Evolutionary conservation across 768 basidiomycete species (phyloP).

Genomic region (Inosperma sp.): DNA sequence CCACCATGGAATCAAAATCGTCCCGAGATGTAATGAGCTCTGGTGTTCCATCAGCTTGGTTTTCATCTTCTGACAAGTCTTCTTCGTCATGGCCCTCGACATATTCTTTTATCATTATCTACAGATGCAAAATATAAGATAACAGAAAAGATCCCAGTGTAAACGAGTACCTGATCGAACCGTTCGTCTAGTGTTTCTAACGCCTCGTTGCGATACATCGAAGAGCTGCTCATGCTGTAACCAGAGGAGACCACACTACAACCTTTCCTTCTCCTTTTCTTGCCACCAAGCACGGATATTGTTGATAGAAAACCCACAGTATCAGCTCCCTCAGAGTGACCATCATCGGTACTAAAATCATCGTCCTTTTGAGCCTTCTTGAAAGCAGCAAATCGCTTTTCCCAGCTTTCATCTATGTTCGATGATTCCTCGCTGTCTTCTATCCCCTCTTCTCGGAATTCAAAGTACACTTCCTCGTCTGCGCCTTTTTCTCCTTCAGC

Average conservation of each 20-base stretch:
- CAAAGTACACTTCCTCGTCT: conserved; percentile 60
- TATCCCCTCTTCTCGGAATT: conserved; percentile 56
- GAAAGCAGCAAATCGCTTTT: conserved; percentile 76
- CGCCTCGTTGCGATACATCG: conserved; percentile 90
- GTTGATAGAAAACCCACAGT: conserved; percentile 71
- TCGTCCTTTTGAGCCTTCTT: conserved; percentile 55
- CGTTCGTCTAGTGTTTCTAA: conserved; percentile 85
- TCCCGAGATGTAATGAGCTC: conserved; percentile 76
- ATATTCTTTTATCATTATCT: conserved; percentile 82
- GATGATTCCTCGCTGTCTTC: conserved; percentile 22
- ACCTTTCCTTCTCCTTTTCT: conserved; percentile 66
- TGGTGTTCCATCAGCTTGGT: conserved; percentile 58
- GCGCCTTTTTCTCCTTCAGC: conserved; percentile 61
- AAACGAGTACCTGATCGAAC: conserved; percentile 75
- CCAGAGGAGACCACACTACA: conserved; percentile 86
- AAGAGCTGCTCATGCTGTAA: conserved; percentile 96
- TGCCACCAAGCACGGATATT: conserved; percentile 77
- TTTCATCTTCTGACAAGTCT: conserved; percentile 29
- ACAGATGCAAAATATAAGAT: not conserved
- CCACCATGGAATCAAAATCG: conserved; percentile 88
- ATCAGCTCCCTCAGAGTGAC: conserved; percentile 69
- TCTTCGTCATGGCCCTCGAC: conserved; percentile 55
- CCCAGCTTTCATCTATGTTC: conserved; percentile 55
- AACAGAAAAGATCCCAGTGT: not conserved
- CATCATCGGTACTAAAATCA: conserved; percentile 44